Conservation (phyloP, 305 asterid species). For the Plantago rigida region DNA sequence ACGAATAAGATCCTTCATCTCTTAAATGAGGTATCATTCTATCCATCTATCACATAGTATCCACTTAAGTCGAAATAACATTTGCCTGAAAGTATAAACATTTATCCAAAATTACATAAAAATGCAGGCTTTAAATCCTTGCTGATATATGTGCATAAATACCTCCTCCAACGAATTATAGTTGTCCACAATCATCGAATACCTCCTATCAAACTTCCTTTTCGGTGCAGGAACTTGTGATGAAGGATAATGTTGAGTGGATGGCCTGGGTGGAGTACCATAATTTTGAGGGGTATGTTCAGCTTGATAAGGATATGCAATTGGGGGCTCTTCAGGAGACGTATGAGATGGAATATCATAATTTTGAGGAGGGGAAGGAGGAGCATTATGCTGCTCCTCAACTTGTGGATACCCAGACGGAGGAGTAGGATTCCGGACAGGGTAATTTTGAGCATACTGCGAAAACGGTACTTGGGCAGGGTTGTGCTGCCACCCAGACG, state of each 20-base stretch:
- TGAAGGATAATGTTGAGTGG: slow-evolving; percentile 29
- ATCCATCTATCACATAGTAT: neutral
- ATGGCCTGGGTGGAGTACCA: slow-evolving; percentile 13
- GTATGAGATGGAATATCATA: slow-evolving; percentile 20
- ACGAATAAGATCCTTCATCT: neutral
- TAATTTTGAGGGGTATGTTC: slow-evolving; percentile 27
- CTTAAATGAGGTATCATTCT: neutral
- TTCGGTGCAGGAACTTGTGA: slow-evolving; percentile 32
- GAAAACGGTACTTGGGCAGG: slow-evolving; percentile 40
- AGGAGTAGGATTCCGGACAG: slow-evolving; percentile 33
- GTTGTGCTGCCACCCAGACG: slow-evolving; percentile 44
- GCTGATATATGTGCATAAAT: slow-evolving; percentile 17
- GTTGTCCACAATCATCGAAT: slow-evolving; percentile 81
- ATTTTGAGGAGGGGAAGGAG: slow-evolving; percentile 34
- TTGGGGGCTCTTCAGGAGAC: slow-evolving; percentile 27
- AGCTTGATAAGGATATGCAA: neutral
- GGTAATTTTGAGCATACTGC: slow-evolving; percentile 45
- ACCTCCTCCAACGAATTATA: slow-evolving; percentile 78
- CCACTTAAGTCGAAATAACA: neutral
- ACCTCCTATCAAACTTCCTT: slow-evolving; percentile 60
- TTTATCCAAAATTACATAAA: neutral
- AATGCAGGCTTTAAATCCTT: neutral
- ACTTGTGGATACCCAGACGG: slow-evolving; percentile 33
- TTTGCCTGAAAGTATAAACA: neutral
- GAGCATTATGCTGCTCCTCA: slow-evolving; percentile 27